Conservation (phyloP, 2,329 filamentous ascomycete species). For the Trichoderma endophyticum region DNA sequence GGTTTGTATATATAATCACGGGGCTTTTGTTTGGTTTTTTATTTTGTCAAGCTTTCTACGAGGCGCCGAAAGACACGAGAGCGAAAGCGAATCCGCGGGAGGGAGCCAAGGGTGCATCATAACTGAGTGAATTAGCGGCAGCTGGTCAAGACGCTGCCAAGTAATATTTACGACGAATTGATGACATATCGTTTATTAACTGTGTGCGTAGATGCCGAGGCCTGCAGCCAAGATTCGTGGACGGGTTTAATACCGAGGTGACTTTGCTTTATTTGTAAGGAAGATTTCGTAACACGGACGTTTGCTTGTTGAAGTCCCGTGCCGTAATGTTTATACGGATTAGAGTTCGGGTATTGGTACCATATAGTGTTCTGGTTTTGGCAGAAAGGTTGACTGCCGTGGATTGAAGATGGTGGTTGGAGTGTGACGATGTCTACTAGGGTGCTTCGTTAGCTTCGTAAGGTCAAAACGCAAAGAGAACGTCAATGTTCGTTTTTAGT, state of each 20-base stretch:
- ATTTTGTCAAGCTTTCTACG: not conserved
- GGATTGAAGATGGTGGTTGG: not conserved
- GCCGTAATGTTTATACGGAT: not conserved
- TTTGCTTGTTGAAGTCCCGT: not conserved
- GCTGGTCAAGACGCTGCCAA: not conserved
- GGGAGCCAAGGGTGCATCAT: not conserved
- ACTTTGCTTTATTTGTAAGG: not conserved
- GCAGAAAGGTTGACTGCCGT: not conserved
- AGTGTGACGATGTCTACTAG: too few species aligned
- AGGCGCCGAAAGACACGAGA: not conserved
- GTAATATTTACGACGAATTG: slow-evolving; percentile 3
- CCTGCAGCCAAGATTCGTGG: not conserved
- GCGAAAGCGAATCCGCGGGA: not conserved
- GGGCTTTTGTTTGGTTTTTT: not conserved
- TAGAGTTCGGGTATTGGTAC: not conserved
- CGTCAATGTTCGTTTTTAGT: not conserved
- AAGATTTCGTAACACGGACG: not conserved
- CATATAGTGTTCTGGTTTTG: not conserved
- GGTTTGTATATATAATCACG: slow-evolving; percentile 15
- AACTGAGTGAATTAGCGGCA: not conserved
- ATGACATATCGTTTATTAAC: not conserved
- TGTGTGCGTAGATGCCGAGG: not conserved
- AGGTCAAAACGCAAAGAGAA: not conserved
- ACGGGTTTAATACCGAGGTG: not conserved
- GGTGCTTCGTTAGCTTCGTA: not conserved